Base-by-base conservation (phyloP, 768 basidiomycete species). In the Ephemerocybe angulata region DNA sequence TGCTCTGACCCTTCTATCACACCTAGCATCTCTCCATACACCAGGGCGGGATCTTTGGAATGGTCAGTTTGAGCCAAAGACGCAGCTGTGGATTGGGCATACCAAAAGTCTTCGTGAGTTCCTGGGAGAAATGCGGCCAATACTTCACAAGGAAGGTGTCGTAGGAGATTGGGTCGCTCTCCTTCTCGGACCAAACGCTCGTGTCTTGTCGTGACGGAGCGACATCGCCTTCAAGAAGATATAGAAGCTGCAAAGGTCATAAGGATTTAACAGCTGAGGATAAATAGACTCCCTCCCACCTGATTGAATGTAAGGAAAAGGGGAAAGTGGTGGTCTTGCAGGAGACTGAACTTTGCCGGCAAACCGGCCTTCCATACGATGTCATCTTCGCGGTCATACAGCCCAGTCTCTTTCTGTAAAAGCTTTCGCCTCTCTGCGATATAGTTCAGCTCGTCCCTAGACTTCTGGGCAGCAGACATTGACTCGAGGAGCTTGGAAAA, bases 1-100 rank as follows among this genome's bases (percentile, higher is more conserved):
- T 70, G 68, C 62, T 88, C 85, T 0, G 87, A 86, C n/a, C 88
- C 87, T 61, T 82, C 78, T 57, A 90, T 83, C 5, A 85, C 51
- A 81, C 86, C 87, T 55, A 88, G 75, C 24, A 89, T 67, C 61
- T 89, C 85, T 33, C 78, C 81, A 61, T 80, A 89, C 0, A 86
- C 84, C 3, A 85, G 67, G 12, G 79, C 72, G 1, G 86, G 76
- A 63, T 85, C 87, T 89, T 31, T 22, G 21, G 47, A n/a, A n/a
- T 13, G 25, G 37, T 50, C 42, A 43, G 8, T 28, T 5, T n/a
- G 35, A 15, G 29, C 24, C 12, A 22, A 21, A 44, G 8, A 29
- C 2, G 25, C 22, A 53, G 47, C 52, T 10, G 5, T 30, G 38
- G 8, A 17, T 48, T 52, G 2, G 13, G 50, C 68, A 48, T 40